Evolutionary conservation across 139 green algal species (phyloP), one percentile per base, ranked within the genome.

Genomic region (Tetradesmus lagerheimii): DNA sequence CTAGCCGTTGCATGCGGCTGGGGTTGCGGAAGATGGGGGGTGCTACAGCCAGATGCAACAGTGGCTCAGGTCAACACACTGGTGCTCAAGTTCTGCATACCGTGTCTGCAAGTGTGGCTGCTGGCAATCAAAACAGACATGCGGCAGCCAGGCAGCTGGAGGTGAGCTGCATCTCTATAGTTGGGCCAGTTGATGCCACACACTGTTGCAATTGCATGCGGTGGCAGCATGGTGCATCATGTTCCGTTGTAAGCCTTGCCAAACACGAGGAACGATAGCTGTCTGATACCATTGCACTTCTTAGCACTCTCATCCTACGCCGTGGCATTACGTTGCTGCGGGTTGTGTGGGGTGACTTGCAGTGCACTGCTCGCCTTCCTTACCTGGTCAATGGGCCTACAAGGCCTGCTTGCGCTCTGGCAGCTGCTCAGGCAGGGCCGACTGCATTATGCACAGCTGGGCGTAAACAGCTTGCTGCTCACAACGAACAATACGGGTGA

Each of bases 61-160:
- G 89, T 71, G 34, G 16, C 29, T 6, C 31, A 43, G 16, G 76
- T 92, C 12, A 94, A 94, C 77, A 80, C 74, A 29, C 84, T 94
- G 31, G 88, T 94, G 27, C 43, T 94, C 15, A 74, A 85, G 2
- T 88, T 91, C 14, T 93, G 92, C 80, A 76, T 94, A 34, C 92
- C 92, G 27, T 90, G 87, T 34, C 62, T 94, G 37, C 92, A 94
- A 80, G 64, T 94, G n/a, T 92, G 85, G 90, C 80, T 94, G 4
- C 90, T 94, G 45, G 92, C 92, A 16, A 82, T 93, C 27, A 90
- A 93, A 31, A 92, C 92, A 9, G 92, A 94, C 75, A 93, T 94
- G 92, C 31, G 86, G 25, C 37, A 67, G 37, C 38, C 79, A 11
- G 83, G 80, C n/a, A 92, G 89, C 89, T 92, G 89, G 89, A 84